Evolutionary conservation across 1,139 yeast species (phyloP).

Genomic region (Kodamaea fungicola): DNA sequence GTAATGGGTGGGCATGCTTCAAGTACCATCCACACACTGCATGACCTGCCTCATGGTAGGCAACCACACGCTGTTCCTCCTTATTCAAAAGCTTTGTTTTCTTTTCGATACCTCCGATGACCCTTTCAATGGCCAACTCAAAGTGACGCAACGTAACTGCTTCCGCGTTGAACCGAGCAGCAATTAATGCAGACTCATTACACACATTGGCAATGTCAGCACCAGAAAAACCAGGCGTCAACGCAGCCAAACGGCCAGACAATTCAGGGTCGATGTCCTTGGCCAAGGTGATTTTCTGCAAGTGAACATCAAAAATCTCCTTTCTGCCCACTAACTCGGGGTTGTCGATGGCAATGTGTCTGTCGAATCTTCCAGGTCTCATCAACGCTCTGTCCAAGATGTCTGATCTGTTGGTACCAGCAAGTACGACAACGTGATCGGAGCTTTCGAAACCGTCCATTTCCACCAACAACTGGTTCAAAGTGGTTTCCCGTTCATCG

Average conservation of each 20-base stretch:
- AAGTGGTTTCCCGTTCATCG: slow-evolving; percentile 78
- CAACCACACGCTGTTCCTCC: slow-evolving; percentile 71
- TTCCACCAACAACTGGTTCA: slow-evolving; percentile 75
- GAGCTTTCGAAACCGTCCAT: slow-evolving; percentile 79
- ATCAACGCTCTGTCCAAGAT: slow-evolving; percentile 71
- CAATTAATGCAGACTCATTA: slow-evolving; percentile 80
- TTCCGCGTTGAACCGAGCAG: slow-evolving; percentile 63
- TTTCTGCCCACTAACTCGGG: slow-evolving; percentile 81
- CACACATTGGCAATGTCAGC: slow-evolving; percentile 84
- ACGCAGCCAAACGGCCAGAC: slow-evolving; percentile 70
- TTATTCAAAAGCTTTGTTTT: slow-evolving; percentile 66
- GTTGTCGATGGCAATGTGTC: slow-evolving; percentile 68
- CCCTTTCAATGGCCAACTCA: slow-evolving; percentile 80
- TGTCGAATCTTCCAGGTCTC: slow-evolving; percentile 84
- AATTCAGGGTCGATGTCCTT: slow-evolving; percentile 44
- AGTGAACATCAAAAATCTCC: slow-evolving; percentile 68
- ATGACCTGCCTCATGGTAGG: slow-evolving; percentile 83
- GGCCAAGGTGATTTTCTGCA: slow-evolving; percentile 57
- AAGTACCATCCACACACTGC: slow-evolving; percentile 79
- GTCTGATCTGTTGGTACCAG: slow-evolving; percentile 82
- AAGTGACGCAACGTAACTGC: slow-evolving; percentile 60
- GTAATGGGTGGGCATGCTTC: slow-evolving; percentile 70
- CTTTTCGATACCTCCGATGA: slow-evolving; percentile 76
- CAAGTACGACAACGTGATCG: slow-evolving; percentile 77
- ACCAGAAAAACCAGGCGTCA: slow-evolving; percentile 84